phyloP scores from a whole-genome alignment of 352 stramenopile species.

The Blastocystis sp. region DNA sequence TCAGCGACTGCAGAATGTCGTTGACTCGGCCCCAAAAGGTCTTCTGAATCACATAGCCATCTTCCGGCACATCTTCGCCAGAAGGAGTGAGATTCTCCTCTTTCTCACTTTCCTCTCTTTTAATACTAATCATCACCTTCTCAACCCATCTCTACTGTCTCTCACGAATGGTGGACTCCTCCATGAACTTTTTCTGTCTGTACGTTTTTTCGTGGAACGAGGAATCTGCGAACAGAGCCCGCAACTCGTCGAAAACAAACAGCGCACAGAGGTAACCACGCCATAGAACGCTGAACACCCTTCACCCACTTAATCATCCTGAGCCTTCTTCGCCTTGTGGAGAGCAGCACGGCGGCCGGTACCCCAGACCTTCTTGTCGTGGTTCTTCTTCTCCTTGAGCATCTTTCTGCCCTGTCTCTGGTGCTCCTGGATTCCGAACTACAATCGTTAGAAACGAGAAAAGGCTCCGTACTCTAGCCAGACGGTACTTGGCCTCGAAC shows the following conservation, averaged over 20 bases:
- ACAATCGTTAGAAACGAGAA: neutral
- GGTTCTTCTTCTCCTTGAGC: conserved; percentile 70
- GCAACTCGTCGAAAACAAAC: neutral
- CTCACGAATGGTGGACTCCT: neutral
- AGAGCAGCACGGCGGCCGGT: conserved; percentile 69
- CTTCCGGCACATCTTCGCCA: neutral
- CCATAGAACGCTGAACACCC: conserved; percentile 49
- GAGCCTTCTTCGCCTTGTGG: conserved; percentile 70
- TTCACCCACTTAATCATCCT: conserved; percentile 61
- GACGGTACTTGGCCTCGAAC: conserved; percentile 69
- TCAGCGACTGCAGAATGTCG: conserved; percentile 39
- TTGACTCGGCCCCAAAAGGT: conserved; percentile 28
- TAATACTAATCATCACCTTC: neutral
- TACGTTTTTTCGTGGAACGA: neutral
- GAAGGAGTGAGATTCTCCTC: neutral
- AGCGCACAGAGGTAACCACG: conserved; percentile 45
- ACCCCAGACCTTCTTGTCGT: conserved; percentile 69
- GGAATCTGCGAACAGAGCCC: neutral
- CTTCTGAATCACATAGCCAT: conserved; percentile 28
- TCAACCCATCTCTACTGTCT: conserved; percentile 2
- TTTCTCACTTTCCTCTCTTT: neutral
- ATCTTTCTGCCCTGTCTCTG: conserved; percentile 67
- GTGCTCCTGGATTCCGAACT: conserved; percentile 69
- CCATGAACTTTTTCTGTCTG: neutral
- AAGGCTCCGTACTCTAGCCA: conserved; percentile 45